These are phyloP conservation scores for Backusella westeae DNA, from an alignment of 192 early-diverging fungal species.

Conservation along the genomic window DNA sequence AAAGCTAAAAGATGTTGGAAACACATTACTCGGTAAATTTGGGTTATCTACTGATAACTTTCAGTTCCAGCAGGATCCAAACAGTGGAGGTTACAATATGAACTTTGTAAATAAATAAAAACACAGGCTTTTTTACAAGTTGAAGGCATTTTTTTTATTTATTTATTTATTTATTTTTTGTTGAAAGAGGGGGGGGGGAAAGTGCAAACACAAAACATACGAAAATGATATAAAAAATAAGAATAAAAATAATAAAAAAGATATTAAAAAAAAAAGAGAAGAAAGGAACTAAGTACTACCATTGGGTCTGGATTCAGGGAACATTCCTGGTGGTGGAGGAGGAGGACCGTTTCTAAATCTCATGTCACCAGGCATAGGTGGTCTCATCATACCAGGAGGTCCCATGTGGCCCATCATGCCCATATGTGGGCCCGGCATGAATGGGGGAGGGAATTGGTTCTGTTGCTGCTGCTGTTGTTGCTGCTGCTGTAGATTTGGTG, in stretches of 20 bases:
- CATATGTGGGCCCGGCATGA: constrained; percentile 14
- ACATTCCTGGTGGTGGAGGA: constrained; percentile 7
- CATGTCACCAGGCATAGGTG: constrained; percentile 4
- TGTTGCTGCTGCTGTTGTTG: background rate
- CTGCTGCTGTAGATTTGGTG: constrained; percentile 15
- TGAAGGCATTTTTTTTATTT: background rate
- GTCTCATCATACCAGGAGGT: constrained; percentile 14
- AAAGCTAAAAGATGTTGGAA: constrained; percentile 74
- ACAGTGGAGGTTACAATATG: constrained; percentile 54
- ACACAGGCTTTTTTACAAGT: background rate
- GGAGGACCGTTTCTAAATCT: constrained; percentile 10
- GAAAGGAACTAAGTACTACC: background rate
- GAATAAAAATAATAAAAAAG: background rate
- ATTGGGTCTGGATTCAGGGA: constrained; percentile 13
- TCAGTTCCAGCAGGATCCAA: constrained; percentile 58
- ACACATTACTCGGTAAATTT: constrained; percentile 70
- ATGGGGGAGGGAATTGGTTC: constrained; percentile 6
- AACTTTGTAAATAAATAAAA: constrained; percentile 57
- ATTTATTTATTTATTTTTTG: background rate
- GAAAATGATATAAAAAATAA: background rate
- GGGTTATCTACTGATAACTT: constrained; percentile 74
- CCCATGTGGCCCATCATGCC: constrained; percentile 14
- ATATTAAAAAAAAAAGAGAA: background rate
- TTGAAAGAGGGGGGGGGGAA: background rate
- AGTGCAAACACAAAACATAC: background rate